phyloP scores from a whole-genome alignment of 495 filamentous ascomycete species.

The Penicillium desertorum region DNA sequence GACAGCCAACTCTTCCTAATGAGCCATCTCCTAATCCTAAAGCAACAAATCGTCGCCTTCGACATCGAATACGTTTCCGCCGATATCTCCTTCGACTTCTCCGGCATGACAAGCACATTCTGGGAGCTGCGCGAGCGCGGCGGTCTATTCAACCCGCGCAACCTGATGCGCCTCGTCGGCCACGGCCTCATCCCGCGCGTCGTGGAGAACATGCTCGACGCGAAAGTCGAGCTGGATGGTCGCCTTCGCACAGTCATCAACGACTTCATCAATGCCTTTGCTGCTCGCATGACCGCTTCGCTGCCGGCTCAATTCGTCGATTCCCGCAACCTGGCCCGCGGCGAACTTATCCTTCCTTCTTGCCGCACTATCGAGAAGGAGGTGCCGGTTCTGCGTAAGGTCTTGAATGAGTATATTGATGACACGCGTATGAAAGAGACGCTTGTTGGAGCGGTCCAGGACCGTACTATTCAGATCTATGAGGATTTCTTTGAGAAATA shows the following conservation, averaged over 20 bases:
- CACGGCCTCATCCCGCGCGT: slow-evolving; percentile 59
- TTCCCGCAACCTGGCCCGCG: slow-evolving; percentile 36
- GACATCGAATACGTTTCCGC: slow-evolving; percentile 86
- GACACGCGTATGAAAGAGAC: slow-evolving; percentile 62
- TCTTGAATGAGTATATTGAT: slow-evolving; percentile 58
- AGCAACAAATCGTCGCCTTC: slow-evolving; percentile 87
- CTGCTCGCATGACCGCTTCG: slow-evolving; percentile 54
- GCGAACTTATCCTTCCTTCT: slow-evolving; percentile 41
- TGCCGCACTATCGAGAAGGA: slow-evolving; percentile 54
- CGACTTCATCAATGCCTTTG: slow-evolving; percentile 67
- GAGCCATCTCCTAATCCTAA: slow-evolving; percentile 86
- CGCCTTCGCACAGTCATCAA: slow-evolving; percentile 74
- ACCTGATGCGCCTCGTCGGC: slow-evolving; percentile 58
- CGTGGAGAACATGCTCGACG: slow-evolving; percentile 70
- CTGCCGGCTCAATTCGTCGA: slow-evolving; percentile 47
- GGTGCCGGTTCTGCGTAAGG: slow-evolving; percentile 50
- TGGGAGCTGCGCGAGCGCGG: slow-evolving; percentile 69
- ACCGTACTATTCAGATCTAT: slow-evolving; percentile 58
- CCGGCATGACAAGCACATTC: slow-evolving; percentile 74
- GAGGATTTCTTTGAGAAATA: slow-evolving; percentile 60
- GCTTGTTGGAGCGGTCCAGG: slow-evolving; percentile 59
- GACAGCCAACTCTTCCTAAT: slow-evolving; percentile 85
- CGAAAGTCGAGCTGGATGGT: slow-evolving; percentile 78
- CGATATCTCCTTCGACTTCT: slow-evolving; percentile 72
- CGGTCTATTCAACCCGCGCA: slow-evolving; percentile 66